Evolutionary conservation across 2,329 filamentous ascomycete species (phyloP).

Genomic region (Alternaria dauci): DNA sequence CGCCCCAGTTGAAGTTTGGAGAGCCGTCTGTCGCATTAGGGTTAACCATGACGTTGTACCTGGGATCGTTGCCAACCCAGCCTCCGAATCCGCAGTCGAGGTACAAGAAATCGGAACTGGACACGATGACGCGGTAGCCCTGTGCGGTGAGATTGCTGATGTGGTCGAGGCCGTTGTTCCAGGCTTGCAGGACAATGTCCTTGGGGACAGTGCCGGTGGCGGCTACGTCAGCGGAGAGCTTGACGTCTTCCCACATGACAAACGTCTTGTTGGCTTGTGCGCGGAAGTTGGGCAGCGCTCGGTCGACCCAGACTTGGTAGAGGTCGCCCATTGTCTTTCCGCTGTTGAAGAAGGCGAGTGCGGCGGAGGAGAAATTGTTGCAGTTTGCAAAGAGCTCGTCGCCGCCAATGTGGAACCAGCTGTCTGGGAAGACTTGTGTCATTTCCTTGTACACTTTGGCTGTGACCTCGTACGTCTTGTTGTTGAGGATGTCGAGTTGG

Average conservation of each 20-base stretch:
- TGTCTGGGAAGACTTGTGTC: slow-evolving; percentile 59
- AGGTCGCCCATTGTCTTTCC: slow-evolving; percentile 63
- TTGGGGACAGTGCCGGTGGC: slow-evolving; percentile 59
- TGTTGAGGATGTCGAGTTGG: slow-evolving; percentile 64
- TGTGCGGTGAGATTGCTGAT: slow-evolving; percentile 60
- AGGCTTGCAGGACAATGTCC: slow-evolving; percentile 63
- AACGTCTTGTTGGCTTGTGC: slow-evolving; percentile 58
- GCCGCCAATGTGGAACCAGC: slow-evolving; percentile 65
- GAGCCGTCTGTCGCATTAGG: slow-evolving; percentile 53
- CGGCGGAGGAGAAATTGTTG: slow-evolving; percentile 64
- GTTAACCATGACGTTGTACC: slow-evolving; percentile 64
- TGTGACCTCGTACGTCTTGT: slow-evolving; percentile 64
- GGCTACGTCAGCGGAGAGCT: slow-evolving; percentile 52
- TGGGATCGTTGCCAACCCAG: slow-evolving; percentile 63
- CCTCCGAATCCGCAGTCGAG: slow-evolving; percentile 66
- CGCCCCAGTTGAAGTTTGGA: slow-evolving; percentile 65
- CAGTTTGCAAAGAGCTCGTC: slow-evolving; percentile 65
- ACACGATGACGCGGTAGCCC: slow-evolving; percentile 66
- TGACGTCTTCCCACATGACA: slow-evolving; percentile 67
- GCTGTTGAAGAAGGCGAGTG: slow-evolving; percentile 60
- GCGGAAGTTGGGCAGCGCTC: slow-evolving; percentile 61
- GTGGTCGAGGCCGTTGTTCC: slow-evolving; percentile 63
- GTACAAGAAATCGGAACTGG: slow-evolving; percentile 64
- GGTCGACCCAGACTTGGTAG: slow-evolving; percentile 64
- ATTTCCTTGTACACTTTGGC: slow-evolving; percentile 64